Base-by-base conservation (phyloP, 768 basidiomycete genomes). In the Mrakia blollopis region DNA sequence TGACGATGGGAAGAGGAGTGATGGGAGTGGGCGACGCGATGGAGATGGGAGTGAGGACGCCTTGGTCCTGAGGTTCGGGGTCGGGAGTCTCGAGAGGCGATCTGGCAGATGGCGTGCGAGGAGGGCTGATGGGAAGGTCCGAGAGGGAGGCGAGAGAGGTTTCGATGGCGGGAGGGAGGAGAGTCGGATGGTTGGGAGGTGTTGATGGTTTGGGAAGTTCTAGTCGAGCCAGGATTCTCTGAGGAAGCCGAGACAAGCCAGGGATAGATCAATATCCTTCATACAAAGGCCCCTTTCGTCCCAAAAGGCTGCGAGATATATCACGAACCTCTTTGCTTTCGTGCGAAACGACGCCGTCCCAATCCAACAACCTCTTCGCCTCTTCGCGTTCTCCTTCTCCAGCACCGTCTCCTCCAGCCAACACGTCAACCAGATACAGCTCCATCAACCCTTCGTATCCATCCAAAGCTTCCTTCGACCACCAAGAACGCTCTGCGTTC, bases 371-470 rank as follows among this genome's bases (percentile, higher is more conserved):
- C 54, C 71, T n/a, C 54, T 60, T 37, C 25, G 71, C 71, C 23
- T 72, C 71, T 37, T 72, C 54, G 28, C 71, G n/a, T 32, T 72
- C 71, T 2, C 44, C 47, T n/a, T 68, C 65, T 6, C 37, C 65
- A 28, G 65, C 65, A 0, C 37, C 65, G 39, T 68, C 65, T 39
- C 65, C 65, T 23, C 50, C 54, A 1, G 71, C 54, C 30, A 72
- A 47, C 9, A 72, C 54, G 21, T 72, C 71, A 10, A 72, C 71
- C 30, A 72, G 71, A 37, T 72, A 72, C 54, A 47, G 13, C 52
- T 54, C 71, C 71, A 72, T 28, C 28, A 72, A 47, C 5, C 30
- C 71, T 28, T 54, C 71, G 54, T 72, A 72, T 11, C 71, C 71
- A n/a, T 72, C 54, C 32, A 54, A 28, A 10, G 52, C 71, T 13